phyloP scores from a whole-genome alignment of 2,329 filamentous ascomycete species.

The Cladophialophora immunda region DNA sequence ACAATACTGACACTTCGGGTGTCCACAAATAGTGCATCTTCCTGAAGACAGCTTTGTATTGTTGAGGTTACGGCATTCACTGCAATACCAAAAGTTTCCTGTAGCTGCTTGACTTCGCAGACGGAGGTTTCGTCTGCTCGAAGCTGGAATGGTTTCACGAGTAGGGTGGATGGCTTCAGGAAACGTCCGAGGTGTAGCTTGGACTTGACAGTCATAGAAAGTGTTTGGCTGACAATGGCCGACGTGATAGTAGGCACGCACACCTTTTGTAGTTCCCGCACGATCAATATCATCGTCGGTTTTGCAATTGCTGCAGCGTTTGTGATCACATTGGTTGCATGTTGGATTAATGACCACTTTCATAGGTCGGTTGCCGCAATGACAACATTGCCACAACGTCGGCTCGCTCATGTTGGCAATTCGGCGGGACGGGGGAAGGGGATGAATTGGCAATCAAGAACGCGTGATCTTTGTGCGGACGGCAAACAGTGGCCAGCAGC shows the following conservation, averaged over 20 bases:
- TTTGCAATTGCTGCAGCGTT: conserved; percentile 25
- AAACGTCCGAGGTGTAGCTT: not conserved
- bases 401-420: not conserved
- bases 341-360: conserved; percentile 12
- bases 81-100: conserved; percentile 35
- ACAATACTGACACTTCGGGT: conserved; percentile 22
- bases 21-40: conserved; percentile 31
- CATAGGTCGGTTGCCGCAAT: conserved; percentile 18
- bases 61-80: conserved; percentile 32
- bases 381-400: conserved; percentile 26
- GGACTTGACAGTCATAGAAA: not conserved
- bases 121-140: not conserved
- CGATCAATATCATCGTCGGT: conserved; percentile 2
- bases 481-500: not conserved
- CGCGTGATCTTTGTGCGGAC: not conserved
- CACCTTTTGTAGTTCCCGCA: not conserved
- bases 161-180: not conserved
- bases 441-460: not conserved
- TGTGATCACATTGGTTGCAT: conserved; percentile 35
- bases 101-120: conserved; percentile 14
- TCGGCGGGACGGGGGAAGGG: not conserved
- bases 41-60: conserved; percentile 31
- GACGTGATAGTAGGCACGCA: not conserved
- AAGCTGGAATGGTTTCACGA: not conserved
- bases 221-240: not conserved